Percentiles rank a stretch among this genome's conserved stretches.
Conservation (phyloP, 2,329 filamentous ascomycete species). For the Biscogniauxia sp. region DNA sequence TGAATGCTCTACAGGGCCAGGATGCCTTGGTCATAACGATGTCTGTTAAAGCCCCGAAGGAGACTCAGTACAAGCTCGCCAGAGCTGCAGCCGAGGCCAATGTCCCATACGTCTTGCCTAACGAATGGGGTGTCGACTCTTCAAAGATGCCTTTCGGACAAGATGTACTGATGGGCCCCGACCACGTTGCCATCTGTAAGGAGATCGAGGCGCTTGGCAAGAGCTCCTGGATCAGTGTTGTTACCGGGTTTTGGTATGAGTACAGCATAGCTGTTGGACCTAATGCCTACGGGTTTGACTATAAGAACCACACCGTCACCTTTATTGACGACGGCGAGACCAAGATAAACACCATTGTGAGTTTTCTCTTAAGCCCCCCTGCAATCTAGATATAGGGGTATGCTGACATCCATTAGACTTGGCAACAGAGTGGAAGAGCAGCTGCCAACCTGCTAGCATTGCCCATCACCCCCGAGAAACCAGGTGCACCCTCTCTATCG, state of each 20-base stretch:
- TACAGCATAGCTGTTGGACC: constrained; percentile 44
- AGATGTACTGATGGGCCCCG: constrained; percentile 30
- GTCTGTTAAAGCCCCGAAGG: constrained; percentile 38
- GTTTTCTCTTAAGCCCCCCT: constrained; percentile 25
- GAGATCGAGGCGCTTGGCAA: constrained; percentile 40
- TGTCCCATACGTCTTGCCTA: constrained; percentile 56
- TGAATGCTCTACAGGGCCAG: constrained; percentile 50
- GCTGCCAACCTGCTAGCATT: constrained; percentile 51
- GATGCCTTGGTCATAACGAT: constrained; percentile 59
- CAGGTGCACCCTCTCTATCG: constrained; percentile 39
- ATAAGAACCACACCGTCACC: constrained; percentile 39
- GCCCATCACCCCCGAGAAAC: constrained; percentile 36
- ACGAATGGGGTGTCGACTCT: constrained; percentile 44
- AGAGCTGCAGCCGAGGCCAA: constrained; percentile 54
- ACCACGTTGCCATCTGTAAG: constrained; percentile 27
- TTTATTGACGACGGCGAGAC: constrained; percentile 57
- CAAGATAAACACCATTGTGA: constrained; percentile 53
- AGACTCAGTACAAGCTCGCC: constrained; percentile 49
- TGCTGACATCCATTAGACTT: constrained; percentile 16
- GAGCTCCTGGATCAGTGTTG: constrained; percentile 43
- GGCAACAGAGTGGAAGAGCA: constrained; percentile 41
- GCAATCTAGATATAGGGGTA: neutral
- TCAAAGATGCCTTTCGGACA: constrained; percentile 35
- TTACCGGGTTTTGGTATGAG: constrained; percentile 53
- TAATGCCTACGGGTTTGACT: constrained; percentile 48